phyloP scores from a whole-genome alignment of 2,329 filamentous ascomycete species.

The Alternaria brassicicola region DNA sequence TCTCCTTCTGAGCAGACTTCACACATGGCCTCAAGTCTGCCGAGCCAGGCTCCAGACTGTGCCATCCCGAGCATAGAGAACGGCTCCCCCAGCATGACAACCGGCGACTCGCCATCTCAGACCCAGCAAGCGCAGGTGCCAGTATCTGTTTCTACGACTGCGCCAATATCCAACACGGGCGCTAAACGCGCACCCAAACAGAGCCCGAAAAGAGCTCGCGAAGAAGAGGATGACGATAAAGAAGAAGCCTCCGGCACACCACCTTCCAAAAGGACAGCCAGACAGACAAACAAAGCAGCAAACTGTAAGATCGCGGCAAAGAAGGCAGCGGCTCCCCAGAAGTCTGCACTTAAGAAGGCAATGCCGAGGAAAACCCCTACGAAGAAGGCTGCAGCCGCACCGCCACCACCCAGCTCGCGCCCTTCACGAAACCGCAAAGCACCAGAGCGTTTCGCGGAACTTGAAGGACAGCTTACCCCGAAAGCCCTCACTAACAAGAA shows the following conservation, averaged over 20 bases:
- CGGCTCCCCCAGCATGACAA: background rate
- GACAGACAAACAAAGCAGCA: constrained; percentile 2
- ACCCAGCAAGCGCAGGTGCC: background rate
- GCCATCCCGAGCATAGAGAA: background rate
- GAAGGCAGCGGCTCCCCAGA: constrained; percentile 6
- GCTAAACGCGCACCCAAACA: background rate
- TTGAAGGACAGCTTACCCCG: constrained; percentile 12
- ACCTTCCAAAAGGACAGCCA: constrained; percentile 10
- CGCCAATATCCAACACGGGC: constrained; percentile 3
- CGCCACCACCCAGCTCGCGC: constrained; percentile 21
- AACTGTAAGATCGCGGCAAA: background rate
- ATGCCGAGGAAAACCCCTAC: constrained; percentile 8
- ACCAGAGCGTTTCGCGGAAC: constrained; percentile 30
- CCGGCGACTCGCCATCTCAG: background rate
- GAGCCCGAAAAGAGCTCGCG: constrained; percentile 16
- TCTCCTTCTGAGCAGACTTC: constrained; percentile 1
- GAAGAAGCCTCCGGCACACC: constrained; percentile 5
- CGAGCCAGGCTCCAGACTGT: background rate
- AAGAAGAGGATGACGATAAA: constrained; percentile 1
- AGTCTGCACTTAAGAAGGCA: constrained; percentile 9
- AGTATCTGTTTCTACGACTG: background rate
- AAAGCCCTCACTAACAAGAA: constrained; percentile 19
- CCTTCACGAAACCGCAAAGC: constrained; percentile 38
- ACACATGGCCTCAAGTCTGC: background rate
- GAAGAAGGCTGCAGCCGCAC: constrained; percentile 11